Evolutionary conservation across 2,329 filamentous ascomycete genomes (phyloP), one percentile per base, ranked within the genome.

Genomic region (Emergomyces pasteurianus): DNA sequence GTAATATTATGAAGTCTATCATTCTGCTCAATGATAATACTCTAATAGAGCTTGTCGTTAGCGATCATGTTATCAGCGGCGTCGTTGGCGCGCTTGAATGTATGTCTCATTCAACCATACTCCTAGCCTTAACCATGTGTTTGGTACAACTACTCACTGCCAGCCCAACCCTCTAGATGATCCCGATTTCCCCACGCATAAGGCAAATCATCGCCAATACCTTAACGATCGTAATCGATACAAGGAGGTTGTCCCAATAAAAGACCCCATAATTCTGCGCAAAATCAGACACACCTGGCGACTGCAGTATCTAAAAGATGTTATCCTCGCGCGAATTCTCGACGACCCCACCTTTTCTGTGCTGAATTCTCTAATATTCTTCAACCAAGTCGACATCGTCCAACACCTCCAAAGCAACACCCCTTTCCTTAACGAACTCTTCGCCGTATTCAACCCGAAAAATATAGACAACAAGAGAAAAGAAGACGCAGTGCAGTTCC

Each of bases 211-310:
- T 72, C 86, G 94, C 62, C 90, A 94, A 71, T 99, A 95, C 80
- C 81, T 99, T 59, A 86, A 87, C 63, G 90, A 94, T 71, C 85
- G 91, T 68, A 90, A 90, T 23, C 87, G 91, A 67, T 99, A 91
- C 74, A 97, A 96, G 74, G 92, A 99, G 78, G 94, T 99, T 14
- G 92, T 99, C 21, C 87, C 84, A 59, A 96, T 99, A 67, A 87
- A 92, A 67, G 90, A 96, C 67, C 82, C 86, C 6, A 77, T 83
- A 58, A 89, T 96, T 64, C 85, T 87, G 66, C 86, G 84, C 68
- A 97, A 97, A 78, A 97, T 99, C 46, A 92, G 96, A 71, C 90
- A 92, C 73, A 97, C 94, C 0, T 96, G 96, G 77, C 89, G 94
- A 46, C 78, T 99, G 40, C 92, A 96, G 71, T 99, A 99, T 72